Evolutionary conservation across 2,329 filamentous ascomycete species (phyloP).

Genomic region (Diaporthe helianthi): DNA sequence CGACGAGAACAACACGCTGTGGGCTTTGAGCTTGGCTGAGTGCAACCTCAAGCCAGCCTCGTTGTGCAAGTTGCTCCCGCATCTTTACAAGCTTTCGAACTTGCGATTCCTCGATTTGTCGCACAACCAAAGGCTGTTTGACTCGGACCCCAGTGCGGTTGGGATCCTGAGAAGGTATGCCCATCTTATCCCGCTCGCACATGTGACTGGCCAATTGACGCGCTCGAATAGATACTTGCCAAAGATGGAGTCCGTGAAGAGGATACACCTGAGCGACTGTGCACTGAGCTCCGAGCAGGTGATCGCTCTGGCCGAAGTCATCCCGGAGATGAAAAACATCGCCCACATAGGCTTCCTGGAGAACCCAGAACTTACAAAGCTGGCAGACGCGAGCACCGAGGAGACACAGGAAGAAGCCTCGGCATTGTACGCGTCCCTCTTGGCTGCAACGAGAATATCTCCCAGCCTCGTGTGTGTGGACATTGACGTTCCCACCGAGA

Average conservation of each 20-base stretch:
- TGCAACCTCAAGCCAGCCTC: slow-evolving; percentile 80
- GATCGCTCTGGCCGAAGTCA: slow-evolving; percentile 87
- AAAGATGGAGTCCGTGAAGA: slow-evolving; percentile 77
- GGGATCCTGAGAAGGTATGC: slow-evolving; percentile 75
- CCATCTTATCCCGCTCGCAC: not conserved
- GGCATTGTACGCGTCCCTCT: slow-evolving; percentile 88
- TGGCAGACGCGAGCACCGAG: slow-evolving; percentile 79
- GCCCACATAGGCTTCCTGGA: slow-evolving; percentile 88
- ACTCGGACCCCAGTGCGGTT: slow-evolving; percentile 74
- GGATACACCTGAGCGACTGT: slow-evolving; percentile 86
- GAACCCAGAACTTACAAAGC: slow-evolving; percentile 73
- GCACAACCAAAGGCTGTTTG: slow-evolving; percentile 84
- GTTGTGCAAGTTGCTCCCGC: slow-evolving; percentile 77
- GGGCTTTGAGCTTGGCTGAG: slow-evolving; percentile 84
- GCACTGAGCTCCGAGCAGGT: slow-evolving; percentile 85
- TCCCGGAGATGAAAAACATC: slow-evolving; percentile 81
- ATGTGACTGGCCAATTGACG: not conserved
- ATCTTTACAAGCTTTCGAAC: slow-evolving; percentile 70
- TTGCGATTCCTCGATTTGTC: slow-evolving; percentile 92
- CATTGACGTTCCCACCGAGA: slow-evolving; percentile 82
- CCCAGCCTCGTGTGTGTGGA: slow-evolving; percentile 87
- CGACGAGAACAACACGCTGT: slow-evolving; percentile 65
- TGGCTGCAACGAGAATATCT: slow-evolving; percentile 86
- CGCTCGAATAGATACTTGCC: slow-evolving; percentile 69
- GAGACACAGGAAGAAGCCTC: slow-evolving; percentile 90